Evolutionary conservation across 805 yeast genomes (phyloP), one percentile per base, ranked within the genome.

Genomic region (Ogataea methylovora): DNA sequence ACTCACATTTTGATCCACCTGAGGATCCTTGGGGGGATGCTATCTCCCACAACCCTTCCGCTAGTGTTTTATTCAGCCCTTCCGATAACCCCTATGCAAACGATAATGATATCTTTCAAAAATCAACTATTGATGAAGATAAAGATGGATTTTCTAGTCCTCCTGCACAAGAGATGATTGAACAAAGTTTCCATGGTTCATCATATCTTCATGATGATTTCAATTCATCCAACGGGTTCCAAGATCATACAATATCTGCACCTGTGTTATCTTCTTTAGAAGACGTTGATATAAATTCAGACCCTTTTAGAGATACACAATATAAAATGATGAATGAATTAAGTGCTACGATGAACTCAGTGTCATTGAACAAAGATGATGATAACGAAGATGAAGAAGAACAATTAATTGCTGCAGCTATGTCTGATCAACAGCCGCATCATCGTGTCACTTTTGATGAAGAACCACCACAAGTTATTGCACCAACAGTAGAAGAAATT

Each of bases 11-110:
- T 15, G 25, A 29, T 8, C 11, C n/a, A n/a, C n/a, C 24, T 15
- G 32, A 30, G 3, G 33, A 30, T n/a, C 33, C 33, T 7, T 78
- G 84, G 84, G 82, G 70, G 37, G 84, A 76, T 44, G 71, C 66
- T 4, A 52, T 71, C 11, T 52, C 71, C 11, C 55, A 73, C 2
- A 54, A 52, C 24, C 56, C 63, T 3, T 42, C 48, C 7, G 45
- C 50, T 15, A 45, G 51, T 18, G 46, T 44, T 16, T 37, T 49
- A 22, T 42, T 49, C 30, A 18, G 39, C 24, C 17, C 31, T 27
- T 34, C 42, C 7, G 47, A 49, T 19, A 44, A 46, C 39, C 50
- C 54, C 22, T 45, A 45, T 27, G 43, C 45, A 1, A 38, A 44
- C 20, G 28, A 7, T 43, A 45, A 39, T 35, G 41, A 31, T 34